Base-by-base conservation (phyloP, 306 rosid genomes). In the Neltuma alba region DNA sequence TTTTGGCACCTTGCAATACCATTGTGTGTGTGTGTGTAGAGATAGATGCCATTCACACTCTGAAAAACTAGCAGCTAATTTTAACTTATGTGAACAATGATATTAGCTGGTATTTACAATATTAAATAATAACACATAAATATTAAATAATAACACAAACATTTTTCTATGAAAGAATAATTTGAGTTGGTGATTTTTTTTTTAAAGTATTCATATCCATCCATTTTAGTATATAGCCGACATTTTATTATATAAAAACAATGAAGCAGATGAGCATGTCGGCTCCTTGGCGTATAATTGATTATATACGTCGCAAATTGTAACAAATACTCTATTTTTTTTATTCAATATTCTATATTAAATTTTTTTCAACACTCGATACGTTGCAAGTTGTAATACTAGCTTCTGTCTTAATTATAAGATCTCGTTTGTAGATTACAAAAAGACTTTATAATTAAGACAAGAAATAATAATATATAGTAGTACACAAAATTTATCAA, bases 261-360 rank as follows among this genome's bases (percentile, higher is more conserved):
- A 11, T 21, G 52, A 23, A 67, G 34, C 47, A 67, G 73, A 68
- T 2, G 41, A 31, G 73, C 34, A 68, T 68, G 73, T 68, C 54
- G 73, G 54, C 36, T 23, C 7, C 36, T 41, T n/a, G 18, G 20
- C 0, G 12, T 9, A 2, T 62, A 28, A 25, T 58, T 58, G 33
- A 58, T 11, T 28, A 60, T 28, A 27, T 57, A 6, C 10, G 20
- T 48, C 9, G 21, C 7, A 48, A 16, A 9, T 16, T 8, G 54
- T 1, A 14, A 48, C 55, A 48, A 23, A 21, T 48, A 4, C 55
- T 7, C 1, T 18, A 48, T 48, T 48, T n/a, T n/a, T n/a, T n/a
- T n/a, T n/a, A n/a, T n/a, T n/a, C n/a, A n/a, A n/a, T n/a, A n/a
- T n/a, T n/a, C n/a, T n/a, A n/a, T n/a, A n/a, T n/a, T n/a, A n/a